Evolutionary conservation across 1,284 basidiomycete genomes (phyloP).

Genomic region (Takashimella tepidaria): DNA sequence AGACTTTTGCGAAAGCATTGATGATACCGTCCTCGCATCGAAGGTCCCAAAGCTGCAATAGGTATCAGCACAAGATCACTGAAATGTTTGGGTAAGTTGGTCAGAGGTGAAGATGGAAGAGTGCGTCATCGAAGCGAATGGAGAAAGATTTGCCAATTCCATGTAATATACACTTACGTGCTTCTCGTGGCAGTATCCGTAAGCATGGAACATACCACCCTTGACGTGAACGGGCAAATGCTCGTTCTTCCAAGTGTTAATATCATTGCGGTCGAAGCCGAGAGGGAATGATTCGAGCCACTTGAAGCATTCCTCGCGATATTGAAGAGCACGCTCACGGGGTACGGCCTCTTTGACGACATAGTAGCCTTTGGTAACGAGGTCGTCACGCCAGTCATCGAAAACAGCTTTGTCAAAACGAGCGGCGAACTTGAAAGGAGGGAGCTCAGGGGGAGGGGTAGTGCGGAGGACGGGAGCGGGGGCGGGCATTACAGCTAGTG

Average conservation of each 20-base stretch:
- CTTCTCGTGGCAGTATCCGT: background rate
- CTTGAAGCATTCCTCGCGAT: constrained; percentile 21
- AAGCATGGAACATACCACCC: background rate
- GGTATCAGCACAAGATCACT: too few species aligned
- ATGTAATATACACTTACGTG: background rate
- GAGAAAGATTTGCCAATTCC: too few species aligned
- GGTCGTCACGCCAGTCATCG: constrained; percentile 33
- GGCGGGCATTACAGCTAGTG: background rate
- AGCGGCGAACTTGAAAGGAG: constrained; percentile 17
- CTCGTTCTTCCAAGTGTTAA: constrained; percentile 22
- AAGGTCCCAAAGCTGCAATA: constrained; percentile 44
- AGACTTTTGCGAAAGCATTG: constrained; percentile 36
- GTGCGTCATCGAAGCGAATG: too few species aligned
- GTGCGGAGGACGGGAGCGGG: background rate
- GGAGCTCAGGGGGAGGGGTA: constrained; percentile 37
- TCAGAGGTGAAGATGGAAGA: background rate
- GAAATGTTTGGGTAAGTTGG: background rate
- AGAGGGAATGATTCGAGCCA: constrained; percentile 35
- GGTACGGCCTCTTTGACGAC: constrained; percentile 36
- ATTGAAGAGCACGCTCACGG: constrained; percentile 21
- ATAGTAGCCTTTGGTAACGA: constrained; percentile 23
- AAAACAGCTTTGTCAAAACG: constrained; percentile 17
- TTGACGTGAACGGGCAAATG: constrained; percentile 25
- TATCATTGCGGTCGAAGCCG: constrained; percentile 34
- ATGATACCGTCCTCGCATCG: constrained; percentile 29